These are phyloP conservation scores for Skeletonema potamos DNA, from an alignment of 108 stramenopile species.

Conservation along the genomic window DNA sequence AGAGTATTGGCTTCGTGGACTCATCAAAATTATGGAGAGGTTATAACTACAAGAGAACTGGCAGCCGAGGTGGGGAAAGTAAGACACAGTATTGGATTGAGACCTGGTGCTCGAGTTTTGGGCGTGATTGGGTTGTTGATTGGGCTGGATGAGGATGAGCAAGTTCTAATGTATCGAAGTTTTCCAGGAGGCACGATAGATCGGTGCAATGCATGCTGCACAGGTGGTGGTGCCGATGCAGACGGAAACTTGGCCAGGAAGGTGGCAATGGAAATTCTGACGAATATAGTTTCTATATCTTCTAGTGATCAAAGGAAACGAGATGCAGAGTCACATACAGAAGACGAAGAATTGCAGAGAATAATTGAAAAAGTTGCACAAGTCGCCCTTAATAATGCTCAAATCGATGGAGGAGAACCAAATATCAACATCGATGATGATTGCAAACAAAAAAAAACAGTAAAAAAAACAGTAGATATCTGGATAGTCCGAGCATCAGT, in stretches of 20 bases:
- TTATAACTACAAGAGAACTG: slow-evolving; percentile 55
- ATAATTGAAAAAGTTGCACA: slow-evolving; percentile 35
- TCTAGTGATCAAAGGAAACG: neutral
- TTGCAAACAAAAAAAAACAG: neutral
- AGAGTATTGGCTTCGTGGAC: slow-evolving; percentile 43
- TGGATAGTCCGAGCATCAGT: slow-evolving; percentile 24
- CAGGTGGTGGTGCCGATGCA: slow-evolving; percentile 46
- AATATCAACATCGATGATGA: slow-evolving; percentile 3
- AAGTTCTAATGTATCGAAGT: slow-evolving; percentile 49
- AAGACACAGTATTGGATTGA: slow-evolving; percentile 62
- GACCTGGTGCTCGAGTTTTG: slow-evolving; percentile 72
- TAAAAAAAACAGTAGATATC: slow-evolving; percentile 21
- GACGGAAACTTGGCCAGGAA: slow-evolving; percentile 27
- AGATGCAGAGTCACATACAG: neutral
- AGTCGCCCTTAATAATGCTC: slow-evolving; percentile 14
- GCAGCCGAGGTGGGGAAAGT: slow-evolving; percentile 54
- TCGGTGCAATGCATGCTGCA: slow-evolving; percentile 49
- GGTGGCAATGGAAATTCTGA: slow-evolving; percentile 23
- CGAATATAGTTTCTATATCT: neutral
- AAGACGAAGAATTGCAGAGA: slow-evolving; percentile 14
- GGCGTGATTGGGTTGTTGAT: slow-evolving; percentile 70
- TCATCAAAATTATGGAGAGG: slow-evolving; percentile 52
- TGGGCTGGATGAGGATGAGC: slow-evolving; percentile 49
- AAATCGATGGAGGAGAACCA: neutral
- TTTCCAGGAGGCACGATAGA: slow-evolving; percentile 70